A percentile compares a stretch with the other conserved stretches of the same genome.
These are phyloP conservation scores for Parafenestella ontariensis DNA, from an alignment of 2,329 filamentous ascomycete genomes.

Conservation along the genomic window DNA sequence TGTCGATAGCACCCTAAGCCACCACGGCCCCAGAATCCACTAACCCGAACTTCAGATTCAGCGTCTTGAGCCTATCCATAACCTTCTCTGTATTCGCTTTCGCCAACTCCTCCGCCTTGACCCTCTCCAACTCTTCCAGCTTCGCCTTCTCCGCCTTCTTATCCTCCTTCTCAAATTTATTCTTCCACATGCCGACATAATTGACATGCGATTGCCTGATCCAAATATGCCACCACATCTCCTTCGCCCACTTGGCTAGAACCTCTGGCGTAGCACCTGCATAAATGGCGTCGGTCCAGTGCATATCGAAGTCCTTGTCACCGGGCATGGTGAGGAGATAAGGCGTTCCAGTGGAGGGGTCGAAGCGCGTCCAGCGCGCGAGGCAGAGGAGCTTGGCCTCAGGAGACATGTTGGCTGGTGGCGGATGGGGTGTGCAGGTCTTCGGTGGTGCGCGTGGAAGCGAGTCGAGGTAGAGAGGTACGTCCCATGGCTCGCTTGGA, in stretches of 20 bases:
- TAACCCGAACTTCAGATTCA: slow-evolving; percentile 9
- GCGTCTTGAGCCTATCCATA: slow-evolving; percentile 5
- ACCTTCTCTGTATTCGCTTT: slow-evolving; percentile 7
- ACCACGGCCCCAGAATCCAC: not conserved
- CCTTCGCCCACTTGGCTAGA: slow-evolving; percentile 22
- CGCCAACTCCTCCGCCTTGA: slow-evolving; percentile 3
- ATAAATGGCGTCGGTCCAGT: slow-evolving; percentile 23
- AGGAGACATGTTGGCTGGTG: slow-evolving; percentile 26
- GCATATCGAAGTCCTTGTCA: slow-evolving; percentile 29
- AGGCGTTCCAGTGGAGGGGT: slow-evolving; percentile 10
- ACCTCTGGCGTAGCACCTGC: slow-evolving; percentile 18
- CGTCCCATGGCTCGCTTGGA: not conserved
- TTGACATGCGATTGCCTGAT: slow-evolving; percentile 27
- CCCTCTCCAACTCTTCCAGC: not conserved
- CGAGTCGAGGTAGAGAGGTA: slow-evolving; percentile 14
- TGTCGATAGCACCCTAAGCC: not conserved
- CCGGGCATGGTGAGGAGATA: slow-evolving; percentile 21
- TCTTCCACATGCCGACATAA: slow-evolving; percentile 34
- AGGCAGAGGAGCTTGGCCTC: slow-evolving; percentile 33
- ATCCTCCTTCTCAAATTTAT: slow-evolving; percentile 30
- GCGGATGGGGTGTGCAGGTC: slow-evolving; percentile 16
- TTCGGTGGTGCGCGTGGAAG: slow-evolving; percentile 21
- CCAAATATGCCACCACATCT: slow-evolving; percentile 38
- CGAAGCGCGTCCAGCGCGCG: slow-evolving; percentile 37
- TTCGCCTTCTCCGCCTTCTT: slow-evolving; percentile 9